phyloP scores from a whole-genome alignment of 2,329 filamentous ascomycete species.

The Ilyonectria sp. region DNA sequence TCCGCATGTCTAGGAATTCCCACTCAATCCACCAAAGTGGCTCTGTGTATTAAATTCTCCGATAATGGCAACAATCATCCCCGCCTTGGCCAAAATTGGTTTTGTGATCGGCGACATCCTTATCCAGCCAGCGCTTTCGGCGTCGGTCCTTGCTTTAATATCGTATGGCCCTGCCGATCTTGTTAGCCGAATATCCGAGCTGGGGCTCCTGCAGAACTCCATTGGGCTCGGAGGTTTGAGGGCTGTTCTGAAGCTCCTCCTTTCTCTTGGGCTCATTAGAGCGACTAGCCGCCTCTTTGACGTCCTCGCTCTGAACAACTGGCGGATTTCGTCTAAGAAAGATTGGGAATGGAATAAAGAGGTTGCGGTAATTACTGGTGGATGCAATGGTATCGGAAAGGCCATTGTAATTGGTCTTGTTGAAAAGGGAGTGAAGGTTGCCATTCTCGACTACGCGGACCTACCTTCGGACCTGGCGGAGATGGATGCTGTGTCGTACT shows the following conservation, averaged over 20 bases:
- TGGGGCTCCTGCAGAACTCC: not conserved
- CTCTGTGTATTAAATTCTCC: too few relatives aligned
- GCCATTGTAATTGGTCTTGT: constrained; percentile 1
- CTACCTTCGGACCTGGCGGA: not conserved
- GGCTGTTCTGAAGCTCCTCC: not conserved
- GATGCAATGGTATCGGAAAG: constrained; percentile 6
- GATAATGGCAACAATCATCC: not conserved
- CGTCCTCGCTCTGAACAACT: constrained; percentile 2
- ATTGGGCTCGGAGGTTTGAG: not conserved
- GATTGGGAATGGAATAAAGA: not conserved
- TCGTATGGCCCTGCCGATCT: not conserved
- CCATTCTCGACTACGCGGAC: not conserved
- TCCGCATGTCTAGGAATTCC: not conserved
- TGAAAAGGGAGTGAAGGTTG: constrained; percentile 1
- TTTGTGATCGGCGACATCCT: not conserved
- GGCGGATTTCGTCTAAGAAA: not conserved
- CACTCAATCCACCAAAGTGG: too few relatives aligned
- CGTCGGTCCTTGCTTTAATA: not conserved
- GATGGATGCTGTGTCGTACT: not conserved
- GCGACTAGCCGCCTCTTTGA: not conserved
- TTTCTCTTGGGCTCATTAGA: not conserved
- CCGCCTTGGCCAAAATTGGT: not conserved
- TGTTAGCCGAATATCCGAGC: not conserved
- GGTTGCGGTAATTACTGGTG: constrained; percentile 3
- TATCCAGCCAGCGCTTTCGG: not conserved